Evolutionary conservation across 192 early-diverging fungal species (phyloP).

Genomic region (Gigaspora rosea): DNA sequence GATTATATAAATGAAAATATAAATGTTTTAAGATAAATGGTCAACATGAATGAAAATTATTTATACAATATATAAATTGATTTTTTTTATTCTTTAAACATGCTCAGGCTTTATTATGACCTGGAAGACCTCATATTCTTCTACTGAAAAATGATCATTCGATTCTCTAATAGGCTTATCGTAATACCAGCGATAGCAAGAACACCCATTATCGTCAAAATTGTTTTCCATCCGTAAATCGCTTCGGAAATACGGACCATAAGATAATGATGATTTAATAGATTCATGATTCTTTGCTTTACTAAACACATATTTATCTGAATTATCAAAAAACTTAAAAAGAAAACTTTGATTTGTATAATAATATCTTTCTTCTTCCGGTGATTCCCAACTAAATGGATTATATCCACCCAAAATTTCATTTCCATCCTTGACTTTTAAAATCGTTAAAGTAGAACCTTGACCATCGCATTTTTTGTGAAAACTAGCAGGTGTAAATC

Average conservation of each 20-base stretch:
- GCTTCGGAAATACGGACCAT: neutral
- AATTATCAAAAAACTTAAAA: neutral
- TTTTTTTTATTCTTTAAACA: no score
- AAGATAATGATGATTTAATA: neutral
- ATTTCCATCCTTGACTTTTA: neutral
- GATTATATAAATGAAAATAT: no score
- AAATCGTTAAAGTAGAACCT: neutral
- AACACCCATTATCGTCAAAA: neutral
- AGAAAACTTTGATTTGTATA: neutral
- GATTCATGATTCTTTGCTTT: neutral
- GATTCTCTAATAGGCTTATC: neutral
- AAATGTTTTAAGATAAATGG: no score
- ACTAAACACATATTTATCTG: neutral
- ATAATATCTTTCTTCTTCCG: neutral
- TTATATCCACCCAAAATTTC: neutral
- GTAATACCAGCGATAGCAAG: neutral
- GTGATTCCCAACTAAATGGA: neutral
- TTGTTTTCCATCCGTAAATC: neutral
- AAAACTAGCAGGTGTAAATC: neutral
- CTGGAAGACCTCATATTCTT: neutral
- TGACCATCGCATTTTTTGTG: neutral
- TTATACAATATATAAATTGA: no score
- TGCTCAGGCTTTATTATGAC: no score
- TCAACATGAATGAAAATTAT: no score
- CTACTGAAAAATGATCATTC: no score